Percentiles rank a stretch among this genome's conserved stretches.
Evolutionary conservation across 148 eudicot genomes (phyloP).

Genomic region (Rhododendron kiyosumense): DNA sequence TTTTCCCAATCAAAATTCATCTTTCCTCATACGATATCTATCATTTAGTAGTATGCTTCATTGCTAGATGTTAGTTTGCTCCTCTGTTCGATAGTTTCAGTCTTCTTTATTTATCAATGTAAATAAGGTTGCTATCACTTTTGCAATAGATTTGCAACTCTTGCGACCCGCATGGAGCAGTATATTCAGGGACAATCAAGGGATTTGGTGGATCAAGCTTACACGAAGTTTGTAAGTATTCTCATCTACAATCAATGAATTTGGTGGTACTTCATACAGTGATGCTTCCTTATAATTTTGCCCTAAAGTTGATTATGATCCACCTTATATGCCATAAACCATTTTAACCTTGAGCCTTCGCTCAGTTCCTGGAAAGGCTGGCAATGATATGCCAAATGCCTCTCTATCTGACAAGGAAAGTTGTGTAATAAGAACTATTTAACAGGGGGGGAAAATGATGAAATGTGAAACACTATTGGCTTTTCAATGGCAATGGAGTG

Average conservation of each 20-base stretch:
- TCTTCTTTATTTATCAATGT: neutral
- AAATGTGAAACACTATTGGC: neutral
- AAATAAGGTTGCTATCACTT: neutral
- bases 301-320: neutral
- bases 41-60: neutral
- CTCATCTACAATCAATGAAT: neutral
- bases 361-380: constrained; percentile 2
- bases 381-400: neutral
- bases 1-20: neutral
- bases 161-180: constrained; percentile 99
- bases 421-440: neutral
- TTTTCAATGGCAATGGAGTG: neutral
- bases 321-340: neutral
- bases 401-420: neutral
- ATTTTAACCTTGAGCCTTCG: neutral
- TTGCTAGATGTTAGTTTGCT: neutral
- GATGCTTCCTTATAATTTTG: neutral
- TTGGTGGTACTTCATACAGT: neutral
- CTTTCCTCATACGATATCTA: neutral
- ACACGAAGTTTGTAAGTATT: constrained; percentile 78
- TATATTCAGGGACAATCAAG: constrained; percentile 96
- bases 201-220: constrained; percentile 97
- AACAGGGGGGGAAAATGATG: neutral
- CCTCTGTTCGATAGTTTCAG: neutral
- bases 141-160: constrained; percentile 68